Evolutionary conservation across 2,329 filamentous ascomycete species (phyloP).

Genomic region (Xylariaceae sp.): DNA sequence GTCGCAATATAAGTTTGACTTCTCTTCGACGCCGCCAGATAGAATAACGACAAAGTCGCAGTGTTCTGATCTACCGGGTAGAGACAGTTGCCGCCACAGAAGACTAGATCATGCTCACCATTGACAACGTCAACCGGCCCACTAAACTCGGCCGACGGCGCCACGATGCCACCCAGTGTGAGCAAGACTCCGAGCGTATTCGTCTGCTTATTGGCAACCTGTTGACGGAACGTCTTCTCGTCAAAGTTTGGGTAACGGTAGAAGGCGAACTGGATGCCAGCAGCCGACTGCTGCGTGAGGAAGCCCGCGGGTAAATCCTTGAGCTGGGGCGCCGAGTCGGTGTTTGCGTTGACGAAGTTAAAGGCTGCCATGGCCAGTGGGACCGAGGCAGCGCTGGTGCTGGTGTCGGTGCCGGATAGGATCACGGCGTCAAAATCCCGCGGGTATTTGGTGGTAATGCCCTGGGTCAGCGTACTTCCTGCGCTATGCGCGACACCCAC

Average conservation of each 20-base stretch:
- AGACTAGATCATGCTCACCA: slow-evolving; percentile 33
- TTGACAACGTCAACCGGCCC: slow-evolving; percentile 34
- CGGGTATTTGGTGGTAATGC: slow-evolving; percentile 41
- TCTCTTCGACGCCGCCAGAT: slow-evolving; percentile 24
- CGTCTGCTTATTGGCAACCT: slow-evolving; percentile 32
- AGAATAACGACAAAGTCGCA: slow-evolving; percentile 23
- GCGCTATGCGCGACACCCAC: slow-evolving; percentile 48
- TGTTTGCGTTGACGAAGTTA: slow-evolving; percentile 27
- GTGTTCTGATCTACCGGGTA: slow-evolving; percentile 29
- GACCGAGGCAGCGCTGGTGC: slow-evolving; percentile 21
- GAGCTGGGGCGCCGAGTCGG: slow-evolving; percentile 35
- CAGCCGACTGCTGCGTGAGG: slow-evolving; percentile 25
- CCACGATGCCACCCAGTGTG: slow-evolving; percentile 27
- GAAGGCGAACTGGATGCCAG: slow-evolving; percentile 32
- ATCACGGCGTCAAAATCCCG: slow-evolving; percentile 43
- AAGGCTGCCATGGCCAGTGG: slow-evolving; percentile 22
- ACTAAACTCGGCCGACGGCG: slow-evolving; percentile 26
- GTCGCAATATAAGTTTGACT: slow-evolving; percentile 30
- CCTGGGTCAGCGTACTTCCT: slow-evolving; percentile 44
- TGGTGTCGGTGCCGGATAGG: slow-evolving; percentile 45
- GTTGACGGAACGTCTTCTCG: slow-evolving; percentile 21
- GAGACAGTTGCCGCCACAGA: slow-evolving; percentile 33
- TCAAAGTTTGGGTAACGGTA: slow-evolving; percentile 31
- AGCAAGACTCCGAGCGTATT: slow-evolving; percentile 31
- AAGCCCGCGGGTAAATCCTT: slow-evolving; percentile 24